Percentiles rank a stretch among this genome's conserved stretches.
Conservation (phyloP, 495 filamentous ascomycete species). For the Aspergillus sclerotiicarbonarius region DNA sequence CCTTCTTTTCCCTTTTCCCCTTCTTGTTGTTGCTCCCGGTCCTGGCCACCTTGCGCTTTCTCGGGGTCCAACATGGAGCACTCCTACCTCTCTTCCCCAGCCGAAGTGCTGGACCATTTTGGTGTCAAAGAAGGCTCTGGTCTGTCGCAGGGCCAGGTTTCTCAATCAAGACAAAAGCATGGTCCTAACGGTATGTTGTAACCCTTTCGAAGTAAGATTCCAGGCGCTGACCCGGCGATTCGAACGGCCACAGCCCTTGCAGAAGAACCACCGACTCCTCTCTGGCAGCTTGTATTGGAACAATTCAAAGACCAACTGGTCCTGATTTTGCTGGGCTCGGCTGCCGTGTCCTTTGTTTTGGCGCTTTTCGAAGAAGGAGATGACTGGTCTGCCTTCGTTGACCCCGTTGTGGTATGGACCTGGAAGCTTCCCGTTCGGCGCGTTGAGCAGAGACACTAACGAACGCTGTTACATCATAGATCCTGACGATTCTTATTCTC, state of each 20-base stretch:
- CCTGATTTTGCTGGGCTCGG: constrained; percentile 89
- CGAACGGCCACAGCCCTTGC: constrained; percentile 65
- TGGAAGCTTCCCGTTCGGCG: background rate
- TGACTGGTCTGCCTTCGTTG: constrained; percentile 97
- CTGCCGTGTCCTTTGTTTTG: constrained; percentile 89
- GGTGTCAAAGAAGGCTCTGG: constrained; percentile 64
- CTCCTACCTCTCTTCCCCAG: constrained; percentile 66
- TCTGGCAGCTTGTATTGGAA: constrained; percentile 95
- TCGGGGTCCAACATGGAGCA: constrained; percentile 64
- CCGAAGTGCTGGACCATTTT: constrained; percentile 71
- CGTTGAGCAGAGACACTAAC: constrained; percentile 14
- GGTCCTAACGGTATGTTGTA: constrained; percentile 76
- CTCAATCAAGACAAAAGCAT: constrained; percentile 60
- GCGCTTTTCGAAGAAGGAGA: constrained; percentile 91
- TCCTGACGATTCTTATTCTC: constrained; percentile 93
- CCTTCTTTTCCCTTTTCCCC: constrained; percentile 17
- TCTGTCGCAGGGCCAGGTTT: constrained; percentile 68
- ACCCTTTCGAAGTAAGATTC: background rate
- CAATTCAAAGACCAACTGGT: constrained; percentile 99
- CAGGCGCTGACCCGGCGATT: constrained; percentile 13
- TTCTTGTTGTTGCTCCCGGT: constrained; percentile 19
- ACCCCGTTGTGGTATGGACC: constrained; percentile 80
- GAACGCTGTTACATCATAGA: constrained; percentile 48
- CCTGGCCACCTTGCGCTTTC: constrained; percentile 18
- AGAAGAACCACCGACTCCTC: constrained; percentile 93